Base-by-base conservation (phyloP, 768 basidiomycete species). In the Sistotremastrum suecicum region DNA sequence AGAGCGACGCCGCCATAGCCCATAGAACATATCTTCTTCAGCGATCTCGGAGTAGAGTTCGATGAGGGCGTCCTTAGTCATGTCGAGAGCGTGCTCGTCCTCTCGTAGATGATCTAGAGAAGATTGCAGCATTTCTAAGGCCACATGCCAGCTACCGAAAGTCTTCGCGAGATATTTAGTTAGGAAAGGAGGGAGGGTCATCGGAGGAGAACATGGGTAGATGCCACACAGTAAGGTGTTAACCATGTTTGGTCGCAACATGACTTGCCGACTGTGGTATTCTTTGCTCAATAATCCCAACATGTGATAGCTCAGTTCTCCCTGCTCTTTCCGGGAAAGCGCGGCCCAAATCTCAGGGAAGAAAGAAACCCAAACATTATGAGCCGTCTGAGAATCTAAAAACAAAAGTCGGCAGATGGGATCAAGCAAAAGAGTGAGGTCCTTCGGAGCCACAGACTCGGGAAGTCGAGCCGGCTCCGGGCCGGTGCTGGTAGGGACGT, bases 21-120 rank as follows among this genome's bases (percentile, higher is more conserved):
- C 95, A 58, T 99, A 92, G 60, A 97, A 95, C 64, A 95, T 74
- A 59, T 99, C 95, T 50, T 97, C 94, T 64, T 99, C 95, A 2
- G 79, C 80, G 39, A 99, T 64, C 58, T 99, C 95, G 1, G 94
- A 89, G 54, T 97, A 99, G 5, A 97, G 70, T 57, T 98, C 95
- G 10, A 89, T 84, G 32, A 99, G 70, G 1, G 95, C 87, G 59
- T 95, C 92, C 47, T 78, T 79, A 39, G 89, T 79, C 39, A 78
- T 82, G 43, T 97, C 91, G 10, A 90, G 67, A 33, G 72, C 71
- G 32, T 75, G 68, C 50, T 95, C 88, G 46, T 90, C 85, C 39
- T 90, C 86, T 42, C 81, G 78, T 31, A 80, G 70, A 42, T 76
- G 66, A 35, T 90, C 86, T 49, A 91, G 66, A n/a, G 86, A 81